phyloP scores from a whole-genome alignment of 1,284 basidiomycete species.

The Puccinia novopanici region DNA sequence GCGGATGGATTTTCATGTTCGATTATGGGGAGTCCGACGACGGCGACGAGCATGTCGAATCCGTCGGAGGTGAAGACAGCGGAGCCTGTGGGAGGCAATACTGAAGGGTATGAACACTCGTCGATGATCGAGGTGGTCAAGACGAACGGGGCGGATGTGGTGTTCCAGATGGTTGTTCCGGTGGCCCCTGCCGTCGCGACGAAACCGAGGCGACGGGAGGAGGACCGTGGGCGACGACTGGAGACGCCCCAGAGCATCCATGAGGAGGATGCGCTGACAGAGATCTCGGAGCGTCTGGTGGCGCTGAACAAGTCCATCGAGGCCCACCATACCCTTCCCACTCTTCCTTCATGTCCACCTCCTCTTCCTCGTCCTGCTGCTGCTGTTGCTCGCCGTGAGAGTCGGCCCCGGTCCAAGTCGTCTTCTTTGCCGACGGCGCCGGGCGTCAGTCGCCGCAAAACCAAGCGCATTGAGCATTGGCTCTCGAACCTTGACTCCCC shows the following conservation, averaged over 20 bases:
- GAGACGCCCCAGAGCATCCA: not conserved
- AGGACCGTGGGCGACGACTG: not conserved
- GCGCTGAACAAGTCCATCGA: conserved; percentile 42
- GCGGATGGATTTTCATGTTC: conserved; percentile 12
- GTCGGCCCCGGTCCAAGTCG: too few relatives aligned
- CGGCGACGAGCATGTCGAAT: conserved; percentile 18
- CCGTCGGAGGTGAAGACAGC: not conserved
- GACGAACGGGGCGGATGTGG: conserved; percentile 21
- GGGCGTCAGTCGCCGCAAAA: not conserved
- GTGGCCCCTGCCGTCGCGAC: not conserved
- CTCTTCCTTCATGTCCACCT: too few relatives aligned
- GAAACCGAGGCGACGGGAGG: not conserved
- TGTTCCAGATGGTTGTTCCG: conserved; percentile 42
- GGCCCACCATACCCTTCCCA: too few relatives aligned
- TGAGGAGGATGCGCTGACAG: conserved; percentile 28
- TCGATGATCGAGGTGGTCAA: conserved; percentile 34
- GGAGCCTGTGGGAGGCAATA: not conserved
- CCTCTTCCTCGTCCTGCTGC: too few relatives aligned
- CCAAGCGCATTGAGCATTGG: conserved; percentile 35
- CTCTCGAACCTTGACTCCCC: conserved; percentile 32
- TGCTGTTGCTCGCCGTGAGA: too few relatives aligned
- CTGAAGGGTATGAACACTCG: too few relatives aligned
- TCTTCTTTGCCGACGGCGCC: not conserved
- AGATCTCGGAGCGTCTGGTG: conserved; percentile 40
- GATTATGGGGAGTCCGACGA: conserved; percentile 12